Evolutionary conservation across 1,284 basidiomycete genomes (phyloP).

Genomic region (Trichosporon coremiiforme): DNA sequence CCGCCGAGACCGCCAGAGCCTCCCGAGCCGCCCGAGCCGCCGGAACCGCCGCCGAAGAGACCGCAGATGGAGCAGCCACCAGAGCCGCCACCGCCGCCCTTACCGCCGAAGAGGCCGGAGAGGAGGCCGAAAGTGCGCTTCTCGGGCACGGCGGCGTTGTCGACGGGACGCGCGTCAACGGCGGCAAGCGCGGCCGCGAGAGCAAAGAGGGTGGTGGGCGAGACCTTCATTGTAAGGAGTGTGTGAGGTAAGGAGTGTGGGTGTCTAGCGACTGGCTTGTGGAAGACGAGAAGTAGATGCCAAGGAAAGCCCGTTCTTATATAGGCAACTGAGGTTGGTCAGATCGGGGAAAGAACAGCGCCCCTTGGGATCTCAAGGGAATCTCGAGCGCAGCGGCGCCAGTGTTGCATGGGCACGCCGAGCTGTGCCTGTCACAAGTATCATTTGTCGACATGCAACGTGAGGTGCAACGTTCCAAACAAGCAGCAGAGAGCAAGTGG

Average conservation of each 20-base stretch:
- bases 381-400: too few species aligned
- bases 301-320: neutral
- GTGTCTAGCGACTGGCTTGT: neutral
- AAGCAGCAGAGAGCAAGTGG: neutral
- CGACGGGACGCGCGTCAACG: conserved; percentile 13
- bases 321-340: neutral
- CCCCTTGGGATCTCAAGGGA: neutral
- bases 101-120: conserved; percentile 10
- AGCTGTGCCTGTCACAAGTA: too few species aligned
- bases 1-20: too few species aligned
- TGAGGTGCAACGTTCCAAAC: neutral
- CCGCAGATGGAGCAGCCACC: neutral
- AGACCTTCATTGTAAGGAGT: conserved; percentile 6
- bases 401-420: too few species aligned
- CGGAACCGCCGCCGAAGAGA: conserved; percentile 1
- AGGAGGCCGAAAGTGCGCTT: conserved; percentile 4
- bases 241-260: conserved; percentile 5
- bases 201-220: conserved; percentile 8
- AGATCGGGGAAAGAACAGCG: neutral
- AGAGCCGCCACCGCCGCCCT: conserved; percentile 8
- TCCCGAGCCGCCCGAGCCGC: neutral
- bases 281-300: neutral
- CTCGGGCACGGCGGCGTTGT: neutral
- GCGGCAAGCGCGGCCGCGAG: conserved; percentile 3
- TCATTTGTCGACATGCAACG: too few species aligned